Percentiles rank a stretch among this genome's conserved stretches.
These are phyloP conservation scores for Blastocystis sp. DNA, from an alignment of 352 stramenopile genomes.

Conservation along the genomic window DNA sequence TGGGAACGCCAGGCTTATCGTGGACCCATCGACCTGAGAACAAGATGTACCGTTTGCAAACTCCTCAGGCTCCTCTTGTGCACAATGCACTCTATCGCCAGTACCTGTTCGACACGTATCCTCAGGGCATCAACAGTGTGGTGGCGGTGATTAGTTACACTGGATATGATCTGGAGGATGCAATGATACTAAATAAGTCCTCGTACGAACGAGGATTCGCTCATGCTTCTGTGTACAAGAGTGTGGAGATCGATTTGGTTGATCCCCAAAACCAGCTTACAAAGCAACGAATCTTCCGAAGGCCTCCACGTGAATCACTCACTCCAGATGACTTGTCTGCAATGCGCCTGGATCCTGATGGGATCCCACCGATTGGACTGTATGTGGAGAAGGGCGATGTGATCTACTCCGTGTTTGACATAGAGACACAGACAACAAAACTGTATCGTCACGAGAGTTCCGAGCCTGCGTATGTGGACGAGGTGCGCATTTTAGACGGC, in stretches of 20 bases:
- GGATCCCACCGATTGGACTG: slow-evolving; percentile 87
- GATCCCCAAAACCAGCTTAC: slow-evolving; percentile 68
- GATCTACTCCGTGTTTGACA: slow-evolving; percentile 89
- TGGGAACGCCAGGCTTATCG: slow-evolving; percentile 95
- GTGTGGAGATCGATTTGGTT: slow-evolving; percentile 82
- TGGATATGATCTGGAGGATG: slow-evolving; percentile 91
- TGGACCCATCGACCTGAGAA: slow-evolving; percentile 91
- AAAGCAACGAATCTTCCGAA: slow-evolving; percentile 64
- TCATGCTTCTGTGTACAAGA: slow-evolving; percentile 97
- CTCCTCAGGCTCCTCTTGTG: slow-evolving; percentile 92
- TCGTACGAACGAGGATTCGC: slow-evolving; percentile 94
- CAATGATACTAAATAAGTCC: slow-evolving; percentile 99
- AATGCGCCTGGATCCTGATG: slow-evolving; percentile 82
- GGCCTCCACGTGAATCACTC: background rate
- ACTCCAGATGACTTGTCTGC: background rate
- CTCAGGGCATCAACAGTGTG: slow-evolving; percentile 94
- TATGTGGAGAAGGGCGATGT: slow-evolving; percentile 87
- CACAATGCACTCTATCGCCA: slow-evolving; percentile 88
- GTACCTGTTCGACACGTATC: slow-evolving; percentile 97
- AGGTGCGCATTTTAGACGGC: slow-evolving; percentile 69
- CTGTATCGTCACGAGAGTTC: slow-evolving; percentile 93
- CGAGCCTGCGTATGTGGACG: slow-evolving; percentile 92
- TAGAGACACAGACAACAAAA: slow-evolving; percentile 79
- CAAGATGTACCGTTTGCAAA: slow-evolving; percentile 98
- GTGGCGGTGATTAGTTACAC: slow-evolving; percentile 99